Evolutionary conservation across 139 green algal species (phyloP), one percentile per base, ranked within the genome.

Genomic region (Ostreobium quekettii): DNA sequence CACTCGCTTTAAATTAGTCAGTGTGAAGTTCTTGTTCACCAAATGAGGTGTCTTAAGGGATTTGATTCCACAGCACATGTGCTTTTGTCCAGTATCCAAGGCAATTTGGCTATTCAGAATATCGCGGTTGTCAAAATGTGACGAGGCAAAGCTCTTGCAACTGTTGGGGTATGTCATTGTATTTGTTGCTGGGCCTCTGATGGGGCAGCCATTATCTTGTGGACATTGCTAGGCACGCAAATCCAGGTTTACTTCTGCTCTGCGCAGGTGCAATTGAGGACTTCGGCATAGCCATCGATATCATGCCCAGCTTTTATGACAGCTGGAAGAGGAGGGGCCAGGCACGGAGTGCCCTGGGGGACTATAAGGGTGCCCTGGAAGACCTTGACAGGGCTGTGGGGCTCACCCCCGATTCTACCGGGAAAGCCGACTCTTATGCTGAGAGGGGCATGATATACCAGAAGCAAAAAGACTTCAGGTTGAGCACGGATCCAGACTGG

Each of bases 261-360:
- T 36, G 24, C 67, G 48, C 78, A 87, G 85, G 66, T 2, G 84
- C 87, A 4, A 69, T 91, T 8, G 75, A 83, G 2, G 89, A 95
- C 75, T 95, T 95, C 63, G 80, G 28, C 5, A 71, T 70, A 6
- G 84, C 89, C n/a, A 89, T 93, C 35, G 66, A 83, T 39, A 36
- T 83, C 38, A 76, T 83, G 66, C 89, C 89, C 1, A 57, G 35
- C 39, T 89, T 86, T 60, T 47, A 67, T 19, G 89, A 96, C 74
- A 82, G 78, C 19, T 91, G 82, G 76, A 92, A 91, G 77, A 76
- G 89, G 26, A 75, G 89, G 6, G 84, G 80, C 0, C 88, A 95
- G 74, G 89, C 89, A 1, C 78, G 84, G n/a, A 76, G 64, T 28
- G 87, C 86, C 1, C 36, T 91, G 35, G 87, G 84, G 0, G 73